Evolutionary conservation across 2,329 filamentous ascomycete genomes (phyloP).

Genomic region (Diaporthe vexans): DNA sequence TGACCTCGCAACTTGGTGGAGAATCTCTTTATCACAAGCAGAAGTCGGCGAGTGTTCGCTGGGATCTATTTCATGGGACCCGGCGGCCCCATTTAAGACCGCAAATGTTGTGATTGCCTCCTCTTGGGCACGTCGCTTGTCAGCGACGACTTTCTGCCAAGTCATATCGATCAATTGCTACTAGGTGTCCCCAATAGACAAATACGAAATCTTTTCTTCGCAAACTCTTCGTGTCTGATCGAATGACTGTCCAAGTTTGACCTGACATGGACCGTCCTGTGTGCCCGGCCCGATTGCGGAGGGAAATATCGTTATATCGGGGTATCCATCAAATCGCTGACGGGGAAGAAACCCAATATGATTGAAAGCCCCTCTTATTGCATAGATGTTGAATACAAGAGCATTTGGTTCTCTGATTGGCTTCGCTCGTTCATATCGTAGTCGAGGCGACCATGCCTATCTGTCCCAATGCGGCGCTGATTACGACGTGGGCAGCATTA

Average conservation of each 20-base stretch:
- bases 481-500: neutral
- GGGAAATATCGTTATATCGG: neutral
- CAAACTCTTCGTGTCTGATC: too few relatives aligned
- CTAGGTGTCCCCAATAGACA: neutral
- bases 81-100: neutral
- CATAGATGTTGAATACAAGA: neutral
- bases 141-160: conserved; percentile 36
- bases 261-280: neutral
- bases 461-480: neutral
- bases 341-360: neutral
- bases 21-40: neutral
- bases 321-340: neutral
- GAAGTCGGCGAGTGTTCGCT: too few relatives aligned
- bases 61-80: neutral
- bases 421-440: neutral
- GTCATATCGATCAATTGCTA: neutral
- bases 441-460: neutral
- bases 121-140: conserved; percentile 21
- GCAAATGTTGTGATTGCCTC: neutral
- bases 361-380: neutral
- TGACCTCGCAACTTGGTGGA: neutral
- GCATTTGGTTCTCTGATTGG: neutral
- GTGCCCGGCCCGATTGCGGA: conserved; percentile 11
- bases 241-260: neutral
- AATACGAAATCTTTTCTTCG: neutral